A percentile compares a stretch with the other conserved stretches of the same genome.
Conservation (phyloP, 192 early-diverging fungal species). For the Coemansia sp. region DNA sequence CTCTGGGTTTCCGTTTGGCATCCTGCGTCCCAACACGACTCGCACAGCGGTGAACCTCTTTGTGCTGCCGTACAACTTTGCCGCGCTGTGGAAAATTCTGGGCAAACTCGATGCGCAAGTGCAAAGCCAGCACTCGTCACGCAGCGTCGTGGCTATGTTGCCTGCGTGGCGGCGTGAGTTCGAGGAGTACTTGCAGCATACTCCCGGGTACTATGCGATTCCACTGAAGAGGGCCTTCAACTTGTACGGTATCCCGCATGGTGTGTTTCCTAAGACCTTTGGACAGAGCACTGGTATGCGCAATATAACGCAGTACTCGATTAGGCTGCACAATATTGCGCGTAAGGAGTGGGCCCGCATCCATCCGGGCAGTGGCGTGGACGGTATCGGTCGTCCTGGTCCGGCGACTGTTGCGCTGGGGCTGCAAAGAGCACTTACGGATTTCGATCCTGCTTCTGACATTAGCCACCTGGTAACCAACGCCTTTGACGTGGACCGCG, state of each 20-base stretch:
- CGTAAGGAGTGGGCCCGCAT: slow-evolving; percentile 57
- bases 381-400: not conserved
- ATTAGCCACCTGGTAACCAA: slow-evolving; percentile 57
- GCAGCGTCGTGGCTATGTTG: slow-evolving; percentile 36
- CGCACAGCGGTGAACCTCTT: slow-evolving; percentile 75
- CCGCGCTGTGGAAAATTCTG: slow-evolving; percentile 71
- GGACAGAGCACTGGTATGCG: slow-evolving; percentile 52
- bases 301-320: slow-evolving; percentile 40
- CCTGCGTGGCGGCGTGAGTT: slow-evolving; percentile 63
- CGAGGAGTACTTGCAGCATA: slow-evolving; percentile 65
- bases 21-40: slow-evolving; percentile 67
- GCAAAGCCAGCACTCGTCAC: slow-evolving; percentile 26
- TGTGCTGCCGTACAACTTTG: slow-evolving; percentile 80
- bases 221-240: slow-evolving; percentile 60
- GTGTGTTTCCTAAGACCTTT: slow-evolving; percentile 51
- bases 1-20: slow-evolving; percentile 74
- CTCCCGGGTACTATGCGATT: slow-evolving; percentile 65
- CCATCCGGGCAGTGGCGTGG: slow-evolving; percentile 19
- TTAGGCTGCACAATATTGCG: slow-evolving; percentile 27
- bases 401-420: slow-evolving; percentile 29
- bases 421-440: slow-evolving; percentile 27
- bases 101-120: slow-evolving; percentile 54
- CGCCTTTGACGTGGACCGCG: slow-evolving; percentile 70
- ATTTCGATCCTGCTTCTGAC: slow-evolving; percentile 40
- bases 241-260: slow-evolving; percentile 44